Base-by-base conservation (phyloP, 202 grass and related monocot genomes). In the Hordeum pubiflorum region DNA sequence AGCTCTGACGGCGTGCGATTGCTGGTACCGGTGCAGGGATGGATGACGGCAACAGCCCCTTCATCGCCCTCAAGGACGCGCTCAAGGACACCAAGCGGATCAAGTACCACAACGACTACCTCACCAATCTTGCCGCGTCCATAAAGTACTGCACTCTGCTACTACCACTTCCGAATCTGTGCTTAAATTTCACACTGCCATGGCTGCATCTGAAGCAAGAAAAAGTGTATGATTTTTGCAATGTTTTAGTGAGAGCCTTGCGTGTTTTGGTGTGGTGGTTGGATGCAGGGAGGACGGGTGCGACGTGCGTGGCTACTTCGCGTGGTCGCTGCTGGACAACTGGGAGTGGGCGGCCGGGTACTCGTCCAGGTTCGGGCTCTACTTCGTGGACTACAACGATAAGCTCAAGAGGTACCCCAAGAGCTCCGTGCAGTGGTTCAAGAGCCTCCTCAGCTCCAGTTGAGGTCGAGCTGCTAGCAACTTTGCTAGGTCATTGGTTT, bases 341-440 rank as follows among this genome's bases (percentile, higher is more conserved):
- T 98, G 95, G 95, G 95, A 98, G 65, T 98, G 95, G 95, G 89
- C 88, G 24, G 95, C 88, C 2, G 95, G 95, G 18, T 98, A 88
- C 77, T 85, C 95, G 57, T 91, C 95, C 0, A 86, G 95, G 29
- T 98, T 98, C 70, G 95, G 95, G 50, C 64, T 98, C 54, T 94
- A 94, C 80, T 98, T 91, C 69, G 88, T 98, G 2, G 92, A 98
- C 54, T 98, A 98, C 86, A 91, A 85, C 18, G 79, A 93, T 17
- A 89, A 85, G 18, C 92, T 94, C 24, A 94, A 89, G 85, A 93
- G 92, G 75, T 89, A 98, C 54, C 95, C 95, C 68, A 98, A 98
- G 90, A 88, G 80, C 79, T 98, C 92, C 23, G 95, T 98, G 63
- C 85, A 92, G 71, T 98, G 95, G 95, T 98, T 98, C 90, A 94